phyloP scores from a whole-genome alignment of 2,329 filamentous ascomycete genomes.

The Aureobasidium lini region DNA sequence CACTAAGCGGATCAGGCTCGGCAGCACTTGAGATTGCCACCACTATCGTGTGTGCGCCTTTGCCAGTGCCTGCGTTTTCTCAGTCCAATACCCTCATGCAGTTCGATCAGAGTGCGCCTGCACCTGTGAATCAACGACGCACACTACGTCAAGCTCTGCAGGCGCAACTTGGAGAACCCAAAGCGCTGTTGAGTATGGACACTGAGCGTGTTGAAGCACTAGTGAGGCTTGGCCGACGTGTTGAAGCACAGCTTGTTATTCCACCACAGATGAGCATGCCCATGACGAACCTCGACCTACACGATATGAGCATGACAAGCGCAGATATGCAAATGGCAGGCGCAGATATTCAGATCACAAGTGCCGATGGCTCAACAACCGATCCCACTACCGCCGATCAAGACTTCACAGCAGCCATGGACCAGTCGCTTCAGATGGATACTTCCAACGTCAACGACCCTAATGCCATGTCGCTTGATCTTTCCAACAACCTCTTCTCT shows the following conservation, averaged over 20 bases:
- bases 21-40: conserved; percentile 62
- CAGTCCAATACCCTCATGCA: conserved; percentile 21
- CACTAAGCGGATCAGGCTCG: conserved; percentile 51
- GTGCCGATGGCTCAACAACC: neutral
- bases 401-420: conserved; percentile 8
- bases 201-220: conserved; percentile 49
- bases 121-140: neutral
- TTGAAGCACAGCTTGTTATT: conserved; percentile 45
- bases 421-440: conserved; percentile 7
- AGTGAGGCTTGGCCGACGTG: conserved; percentile 25
- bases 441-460: conserved; percentile 15
- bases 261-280: conserved; percentile 44
- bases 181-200: conserved; percentile 52
- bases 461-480: conserved; percentile 17
- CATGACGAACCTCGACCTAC: conserved; percentile 24
- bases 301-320: conserved; percentile 25
- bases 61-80: conserved; percentile 27
- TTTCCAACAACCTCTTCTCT: conserved; percentile 14
- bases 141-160: conserved; percentile 24
- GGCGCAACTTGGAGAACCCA: conserved; percentile 42
- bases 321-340: neutral
- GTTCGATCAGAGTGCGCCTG: neutral
- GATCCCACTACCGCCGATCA: neutral
- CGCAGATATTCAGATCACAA: neutral
- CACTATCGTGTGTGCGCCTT: conserved; percentile 61